Base-by-base conservation (phyloP, 2,329 filamentous ascomycete species). In the Paecilomyces fulvus region DNA sequence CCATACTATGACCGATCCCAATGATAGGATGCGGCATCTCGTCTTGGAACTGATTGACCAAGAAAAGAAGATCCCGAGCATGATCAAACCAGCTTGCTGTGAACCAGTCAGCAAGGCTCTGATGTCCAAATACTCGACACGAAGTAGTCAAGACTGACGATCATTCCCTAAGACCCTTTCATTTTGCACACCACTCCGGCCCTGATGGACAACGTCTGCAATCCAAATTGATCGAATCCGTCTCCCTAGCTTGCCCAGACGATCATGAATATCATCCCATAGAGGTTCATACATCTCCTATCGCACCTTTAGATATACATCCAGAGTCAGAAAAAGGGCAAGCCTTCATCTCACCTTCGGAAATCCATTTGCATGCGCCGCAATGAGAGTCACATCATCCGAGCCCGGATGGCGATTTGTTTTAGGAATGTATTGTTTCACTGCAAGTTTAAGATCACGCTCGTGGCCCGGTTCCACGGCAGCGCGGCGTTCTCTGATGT, bases 1-100 rank as follows among this genome's bases (percentile, higher is more conserved):
- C 90, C 76, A 92, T 90, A 60, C 88, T 92, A 73, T 96, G 91
- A n/a, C 88, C 90, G 21, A 95, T 71, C 55, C 88, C 90, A 60
- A 95, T 73, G 14, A 95, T 75, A 1, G 90, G 90, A 0, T 85
- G 84, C 6, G 87, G 85, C 79, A 90, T 89, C 56, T 86, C 74
- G 73, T 33, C 31, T 14, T 33, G 31, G 14, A 92, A 90, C 53
- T 81, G 79, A 73, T 94, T 95, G 73, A 91, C 79, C 76, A 95
- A 81, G 66, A 89, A 83, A n/a, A 91, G 79, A 3, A 95, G 80
- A 70, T 95, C 91, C 50, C 90, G 83, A 51, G 87, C 75, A 70
- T 90, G 84, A 72, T 96, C 91, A 61, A 83, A 78, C 89, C 90
- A 95, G 60, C 82, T 83, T 33, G 89, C 86, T 89, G 58, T 33